Conservation (phyloP, 1,284 basidiomycete species). For the Tilletia setariae region DNA sequence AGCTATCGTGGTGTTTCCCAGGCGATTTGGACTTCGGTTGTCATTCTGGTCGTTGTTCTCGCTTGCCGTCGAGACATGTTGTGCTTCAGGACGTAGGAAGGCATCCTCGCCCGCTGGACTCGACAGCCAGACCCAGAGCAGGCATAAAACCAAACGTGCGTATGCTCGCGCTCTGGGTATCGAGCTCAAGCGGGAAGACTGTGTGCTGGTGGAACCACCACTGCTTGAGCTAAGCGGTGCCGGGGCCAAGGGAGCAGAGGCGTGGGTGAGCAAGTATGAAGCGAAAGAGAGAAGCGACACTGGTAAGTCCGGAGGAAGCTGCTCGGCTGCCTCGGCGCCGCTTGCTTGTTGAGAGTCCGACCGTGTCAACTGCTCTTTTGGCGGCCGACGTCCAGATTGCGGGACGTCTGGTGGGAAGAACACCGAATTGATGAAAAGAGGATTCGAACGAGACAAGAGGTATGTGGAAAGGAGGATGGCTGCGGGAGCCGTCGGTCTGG, state of each 20-base stretch:
- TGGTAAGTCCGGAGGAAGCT: neutral
- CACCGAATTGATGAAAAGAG: neutral
- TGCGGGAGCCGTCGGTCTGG: slow-evolving; percentile 7
- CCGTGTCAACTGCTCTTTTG: neutral
- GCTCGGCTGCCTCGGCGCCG: too few relatives aligned
- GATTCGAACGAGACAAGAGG: slow-evolving; percentile 3
- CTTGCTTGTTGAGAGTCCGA: too few relatives aligned
- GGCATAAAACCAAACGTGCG: neutral
- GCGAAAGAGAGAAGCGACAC: slow-evolving; percentile 7
- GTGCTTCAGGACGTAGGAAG: neutral
- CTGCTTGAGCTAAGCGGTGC: neutral
- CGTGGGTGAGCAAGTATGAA: slow-evolving; percentile 10
- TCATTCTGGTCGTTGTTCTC: too few relatives aligned
- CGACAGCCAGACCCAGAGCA: slow-evolving; percentile 13
- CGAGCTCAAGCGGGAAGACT: neutral
- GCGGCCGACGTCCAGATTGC: neutral
- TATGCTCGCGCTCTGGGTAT: neutral
- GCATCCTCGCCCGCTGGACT: slow-evolving; percentile 2
- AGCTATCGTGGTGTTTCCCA: too few relatives aligned
- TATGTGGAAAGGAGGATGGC: neutral
- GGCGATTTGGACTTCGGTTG: too few relatives aligned
- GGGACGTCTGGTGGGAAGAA: neutral
- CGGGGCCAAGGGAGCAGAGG: neutral
- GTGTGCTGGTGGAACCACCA: neutral
- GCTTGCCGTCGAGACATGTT: neutral